A percentile compares a stretch with the other conserved stretches of the same genome.
Evolutionary conservation across 345 rosid genomes (phyloP).

Genomic region (Arabis alpina): DNA sequence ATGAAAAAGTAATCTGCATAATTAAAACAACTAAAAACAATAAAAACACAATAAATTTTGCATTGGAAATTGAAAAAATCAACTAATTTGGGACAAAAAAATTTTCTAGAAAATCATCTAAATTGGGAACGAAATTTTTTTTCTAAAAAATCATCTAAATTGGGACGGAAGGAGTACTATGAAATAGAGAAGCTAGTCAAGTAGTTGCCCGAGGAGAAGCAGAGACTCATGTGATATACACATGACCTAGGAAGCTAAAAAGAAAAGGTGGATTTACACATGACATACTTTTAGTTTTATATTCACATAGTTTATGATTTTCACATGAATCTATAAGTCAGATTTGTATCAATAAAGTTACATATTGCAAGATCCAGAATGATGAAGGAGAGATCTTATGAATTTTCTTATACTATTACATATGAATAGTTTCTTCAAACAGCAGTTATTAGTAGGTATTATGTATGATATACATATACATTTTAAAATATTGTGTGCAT

Average conservation of each 20-base stretch:
- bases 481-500: neutral
- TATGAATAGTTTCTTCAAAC: neutral
- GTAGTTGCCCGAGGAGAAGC: constrained; percentile 34
- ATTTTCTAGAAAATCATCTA: too few relatives aligned
- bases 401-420: neutral
- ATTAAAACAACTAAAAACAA: too few relatives aligned
- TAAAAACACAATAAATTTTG: too few relatives aligned
- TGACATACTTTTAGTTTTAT: constrained; percentile 27
- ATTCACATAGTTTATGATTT: constrained; percentile 27
- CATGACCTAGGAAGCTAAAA: constrained; percentile 33
- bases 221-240: constrained; percentile 40
- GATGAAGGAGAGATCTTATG: neutral
- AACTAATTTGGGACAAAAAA: too few relatives aligned
- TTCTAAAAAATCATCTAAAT: too few relatives aligned
- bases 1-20: too few relatives aligned
- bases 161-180: too few relatives aligned
- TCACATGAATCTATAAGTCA: constrained; percentile 33
- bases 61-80: too few relatives aligned
- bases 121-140: too few relatives aligned
- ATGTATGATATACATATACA: neutral
- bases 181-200: constrained; percentile 4
- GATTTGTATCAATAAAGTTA: constrained; percentile 18
- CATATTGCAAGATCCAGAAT: constrained; percentile 36
- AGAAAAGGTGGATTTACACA: constrained; percentile 18
- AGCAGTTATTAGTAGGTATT: neutral